Evolutionary conservation across 2,329 filamentous ascomycete species (phyloP).

Genomic region (Pseudopithomyces maydicus): DNA sequence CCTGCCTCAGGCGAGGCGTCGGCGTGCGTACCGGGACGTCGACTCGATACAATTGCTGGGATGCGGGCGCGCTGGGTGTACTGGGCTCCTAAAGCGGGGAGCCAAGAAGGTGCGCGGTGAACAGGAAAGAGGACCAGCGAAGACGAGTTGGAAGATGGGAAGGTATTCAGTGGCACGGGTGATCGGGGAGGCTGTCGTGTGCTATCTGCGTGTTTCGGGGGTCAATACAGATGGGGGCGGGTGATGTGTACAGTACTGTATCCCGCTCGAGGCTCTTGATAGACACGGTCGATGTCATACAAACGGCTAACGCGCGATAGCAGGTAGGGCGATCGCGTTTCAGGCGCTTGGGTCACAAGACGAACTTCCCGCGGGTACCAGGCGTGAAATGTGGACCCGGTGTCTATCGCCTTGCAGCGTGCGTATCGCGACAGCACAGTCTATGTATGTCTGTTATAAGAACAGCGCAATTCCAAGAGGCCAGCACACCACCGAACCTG

Average conservation of each 20-base stretch:
- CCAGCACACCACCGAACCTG: not conserved
- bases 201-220: slow-evolving; percentile 18
- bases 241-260: slow-evolving; percentile 3
- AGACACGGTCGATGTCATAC: slow-evolving; percentile 8
- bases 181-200: slow-evolving; percentile 26
- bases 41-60: not conserved
- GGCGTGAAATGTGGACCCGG: slow-evolving; percentile 7
- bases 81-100: not conserved
- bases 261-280: not conserved
- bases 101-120: not conserved
- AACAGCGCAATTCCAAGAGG: not conserved
- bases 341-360: slow-evolving; percentile 14
- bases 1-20: slow-evolving; percentile 11
- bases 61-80: not conserved
- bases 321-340: slow-evolving; percentile 7
- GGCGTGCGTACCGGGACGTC: not conserved
- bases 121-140: not conserved
- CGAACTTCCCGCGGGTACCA: slow-evolving; percentile 13
- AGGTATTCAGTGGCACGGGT: not conserved
- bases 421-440: not conserved
- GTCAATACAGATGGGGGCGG: slow-evolving; percentile 15
- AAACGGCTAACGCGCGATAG: slow-evolving; percentile 8
- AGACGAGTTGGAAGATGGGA: not conserved
- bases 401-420: not conserved
- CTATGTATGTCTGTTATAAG: not conserved